Percentiles rank a stretch among this genome's conserved stretches.
Evolutionary conservation across 2,329 filamentous ascomycete genomes (phyloP).

Genomic region (Phialemoniopsis sp.): DNA sequence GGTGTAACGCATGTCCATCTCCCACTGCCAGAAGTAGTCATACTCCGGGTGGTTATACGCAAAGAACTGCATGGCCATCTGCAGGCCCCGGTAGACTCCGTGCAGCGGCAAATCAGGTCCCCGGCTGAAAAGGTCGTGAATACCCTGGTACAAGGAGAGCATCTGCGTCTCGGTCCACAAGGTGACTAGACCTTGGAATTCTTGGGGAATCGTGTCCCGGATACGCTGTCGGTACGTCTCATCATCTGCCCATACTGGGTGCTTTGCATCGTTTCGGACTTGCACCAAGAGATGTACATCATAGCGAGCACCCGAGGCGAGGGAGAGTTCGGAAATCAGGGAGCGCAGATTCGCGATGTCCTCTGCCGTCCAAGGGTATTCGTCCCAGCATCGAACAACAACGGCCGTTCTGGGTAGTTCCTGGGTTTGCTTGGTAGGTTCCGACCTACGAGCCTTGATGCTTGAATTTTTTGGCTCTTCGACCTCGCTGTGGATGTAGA

Average conservation of each 20-base stretch:
- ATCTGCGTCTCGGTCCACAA: constrained; percentile 95
- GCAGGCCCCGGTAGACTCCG: constrained; percentile 86
- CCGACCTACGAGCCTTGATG: constrained; percentile 11
- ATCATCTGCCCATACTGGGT: constrained; percentile 76
- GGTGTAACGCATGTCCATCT: constrained; percentile 88
- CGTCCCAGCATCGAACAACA: constrained; percentile 78
- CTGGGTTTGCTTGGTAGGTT: constrained; percentile 8
- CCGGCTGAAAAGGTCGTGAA: constrained; percentile 69
- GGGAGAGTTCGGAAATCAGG: constrained; percentile 75
- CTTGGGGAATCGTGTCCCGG: constrained; percentile 66
- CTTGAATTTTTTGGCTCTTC: constrained; percentile 8
- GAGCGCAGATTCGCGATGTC: constrained; percentile 79
- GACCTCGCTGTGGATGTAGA: constrained; percentile 34
- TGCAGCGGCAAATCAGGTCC: constrained; percentile 73
- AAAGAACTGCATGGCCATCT: constrained; percentile 95
- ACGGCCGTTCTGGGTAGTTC: constrained; percentile 66
- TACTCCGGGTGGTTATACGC: constrained; percentile 85
- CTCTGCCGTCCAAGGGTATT: constrained; percentile 73
- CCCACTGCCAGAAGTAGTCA: constrained; percentile 92
- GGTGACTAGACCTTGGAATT: constrained; percentile 85
- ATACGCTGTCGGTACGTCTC: constrained; percentile 64
- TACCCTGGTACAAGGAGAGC: constrained; percentile 81
- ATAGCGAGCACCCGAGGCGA: constrained; percentile 82
- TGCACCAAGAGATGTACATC: constrained; percentile 83
- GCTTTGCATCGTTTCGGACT: constrained; percentile 68